These are phyloP conservation scores for Diplotaxis tenuifolia DNA, from an alignment of 345 rosid species.

Conservation along the genomic window DNA sequence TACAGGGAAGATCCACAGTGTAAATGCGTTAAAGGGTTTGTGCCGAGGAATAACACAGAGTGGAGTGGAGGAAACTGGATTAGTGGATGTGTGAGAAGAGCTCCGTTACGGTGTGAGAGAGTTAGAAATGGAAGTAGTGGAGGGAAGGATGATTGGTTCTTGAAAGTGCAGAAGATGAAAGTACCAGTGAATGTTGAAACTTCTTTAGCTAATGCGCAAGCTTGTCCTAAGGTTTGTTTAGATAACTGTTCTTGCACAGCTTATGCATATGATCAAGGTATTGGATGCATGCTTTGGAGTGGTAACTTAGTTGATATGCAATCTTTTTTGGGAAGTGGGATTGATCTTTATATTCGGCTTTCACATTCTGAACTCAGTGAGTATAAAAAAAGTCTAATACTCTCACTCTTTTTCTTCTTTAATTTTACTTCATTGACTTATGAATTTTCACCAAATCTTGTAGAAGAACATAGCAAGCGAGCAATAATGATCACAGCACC, in stretches of 20 bases:
- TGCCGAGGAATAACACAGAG: conserved; percentile 42
- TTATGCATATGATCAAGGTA: conserved; percentile 43
- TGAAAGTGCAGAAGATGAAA: conserved; percentile 38
- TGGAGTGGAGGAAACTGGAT: conserved; percentile 49
- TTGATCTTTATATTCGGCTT: conserved; percentile 44
- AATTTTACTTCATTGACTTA: background rate
- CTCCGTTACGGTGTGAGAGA: conserved; percentile 36
- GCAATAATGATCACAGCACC: conserved; percentile 18
- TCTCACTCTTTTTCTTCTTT: background rate
- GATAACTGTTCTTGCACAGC: conserved; percentile 54
- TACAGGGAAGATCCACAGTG: background rate
- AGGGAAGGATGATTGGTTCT: conserved; percentile 44
- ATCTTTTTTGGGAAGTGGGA: conserved; percentile 30
- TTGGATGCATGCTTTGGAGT: conserved; percentile 54
- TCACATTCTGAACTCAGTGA: conserved; percentile 46
- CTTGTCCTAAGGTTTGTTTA: conserved; percentile 42
- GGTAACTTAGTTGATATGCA: conserved; percentile 39
- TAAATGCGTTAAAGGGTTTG: conserved; percentile 51
- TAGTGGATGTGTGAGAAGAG: conserved; percentile 50
- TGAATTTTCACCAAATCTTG: background rate
- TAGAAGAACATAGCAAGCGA: conserved; percentile 24
- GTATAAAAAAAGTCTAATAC: background rate
- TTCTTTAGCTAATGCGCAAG: conserved; percentile 10
- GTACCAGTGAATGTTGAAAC: conserved; percentile 43
- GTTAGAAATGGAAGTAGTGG: conserved; percentile 16